Percentiles rank a stretch among this genome's conserved stretches.
These are phyloP conservation scores for Fusarium bactridioides DNA, from an alignment of 2,329 filamentous ascomycete genomes.

Conservation along the genomic window DNA sequence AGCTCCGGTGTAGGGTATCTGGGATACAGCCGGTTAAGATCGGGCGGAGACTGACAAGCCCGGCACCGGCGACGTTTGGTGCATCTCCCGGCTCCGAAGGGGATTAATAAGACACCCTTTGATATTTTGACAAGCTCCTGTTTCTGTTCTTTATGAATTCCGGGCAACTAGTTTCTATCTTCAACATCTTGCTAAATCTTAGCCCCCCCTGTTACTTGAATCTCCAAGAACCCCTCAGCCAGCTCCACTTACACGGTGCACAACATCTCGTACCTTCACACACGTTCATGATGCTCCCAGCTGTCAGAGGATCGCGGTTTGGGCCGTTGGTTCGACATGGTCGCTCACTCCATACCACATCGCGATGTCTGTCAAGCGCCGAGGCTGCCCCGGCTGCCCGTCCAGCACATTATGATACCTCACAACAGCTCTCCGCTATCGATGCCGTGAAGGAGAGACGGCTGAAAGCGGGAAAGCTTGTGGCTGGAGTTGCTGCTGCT, in stretches of 20 bases:
- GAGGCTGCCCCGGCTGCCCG: constrained; percentile 39
- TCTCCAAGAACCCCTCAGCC: background rate
- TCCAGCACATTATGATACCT: constrained; percentile 37
- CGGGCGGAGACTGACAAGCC: constrained; percentile 30
- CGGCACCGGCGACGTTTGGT: constrained; percentile 38
- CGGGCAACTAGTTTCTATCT: background rate
- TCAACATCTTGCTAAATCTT: background rate
- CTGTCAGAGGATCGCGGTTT: constrained; percentile 32
- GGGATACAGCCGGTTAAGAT: constrained; percentile 40
- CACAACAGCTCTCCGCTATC: constrained; percentile 39
- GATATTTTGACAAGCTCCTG: background rate
- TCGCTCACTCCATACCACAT: constrained; percentile 30
- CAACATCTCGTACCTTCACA: background rate
- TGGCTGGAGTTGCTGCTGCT: constrained; percentile 78
- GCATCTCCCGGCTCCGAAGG: constrained; percentile 23
- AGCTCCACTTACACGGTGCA: constrained; percentile 13
- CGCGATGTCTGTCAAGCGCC: constrained; percentile 30
- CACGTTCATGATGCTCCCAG: constrained; percentile 31
- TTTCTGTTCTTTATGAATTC: background rate
- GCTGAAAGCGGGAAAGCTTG: constrained; percentile 73
- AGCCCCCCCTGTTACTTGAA: background rate
- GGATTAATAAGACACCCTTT: constrained; percentile 25
- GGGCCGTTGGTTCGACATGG: constrained; percentile 6
- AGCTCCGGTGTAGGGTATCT: constrained; percentile 31
- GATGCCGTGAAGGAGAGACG: constrained; percentile 54